These are phyloP conservation scores for Pestalotiopsis sp. DNA, from an alignment of 2,329 filamentous ascomycete species.

Conservation along the genomic window DNA sequence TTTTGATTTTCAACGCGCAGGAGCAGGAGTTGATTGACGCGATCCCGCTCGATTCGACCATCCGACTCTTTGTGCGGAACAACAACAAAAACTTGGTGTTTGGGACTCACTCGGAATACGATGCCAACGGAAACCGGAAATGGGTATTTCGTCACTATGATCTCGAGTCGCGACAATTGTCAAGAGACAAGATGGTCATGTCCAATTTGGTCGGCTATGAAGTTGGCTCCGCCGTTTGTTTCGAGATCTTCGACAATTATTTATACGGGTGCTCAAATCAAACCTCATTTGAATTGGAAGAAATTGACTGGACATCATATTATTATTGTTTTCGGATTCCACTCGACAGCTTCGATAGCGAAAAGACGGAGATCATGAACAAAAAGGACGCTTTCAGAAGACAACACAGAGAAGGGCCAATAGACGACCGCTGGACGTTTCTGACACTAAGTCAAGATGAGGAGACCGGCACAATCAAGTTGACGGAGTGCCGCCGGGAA, in stretches of 20 bases:
- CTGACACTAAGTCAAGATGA: constrained; percentile 66
- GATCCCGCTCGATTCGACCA: constrained; percentile 44
- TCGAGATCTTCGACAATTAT: constrained; percentile 67
- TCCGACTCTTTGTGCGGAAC: constrained; percentile 70
- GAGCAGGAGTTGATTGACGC: constrained; percentile 43
- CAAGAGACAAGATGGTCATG: constrained; percentile 51
- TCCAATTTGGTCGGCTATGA: constrained; percentile 64
- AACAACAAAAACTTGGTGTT: constrained; percentile 64
- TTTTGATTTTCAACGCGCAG: constrained; percentile 53
- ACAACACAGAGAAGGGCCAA: constrained; percentile 68
- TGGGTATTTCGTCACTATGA: constrained; percentile 65
- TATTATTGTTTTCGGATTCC: constrained; percentile 70
- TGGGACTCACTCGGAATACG: constrained; percentile 62
- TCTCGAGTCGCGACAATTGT: constrained; percentile 42
- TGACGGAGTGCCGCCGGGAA: constrained; percentile 71
- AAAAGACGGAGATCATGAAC: constrained; percentile 43
- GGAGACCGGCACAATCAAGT: constrained; percentile 56
- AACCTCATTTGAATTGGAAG: constrained; percentile 62
- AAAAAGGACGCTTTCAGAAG: constrained; percentile 63
- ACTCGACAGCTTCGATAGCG: constrained; percentile 46
- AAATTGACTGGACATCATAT: constrained; percentile 68
- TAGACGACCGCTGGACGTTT: constrained; percentile 75
- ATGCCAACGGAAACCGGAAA: constrained; percentile 57
- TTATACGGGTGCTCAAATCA: constrained; percentile 75
- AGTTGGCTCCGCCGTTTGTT: constrained; percentile 69